Base-by-base conservation (phyloP, 2,329 filamentous ascomycete genomes). In the Pseudocercospora macadamiae region DNA sequence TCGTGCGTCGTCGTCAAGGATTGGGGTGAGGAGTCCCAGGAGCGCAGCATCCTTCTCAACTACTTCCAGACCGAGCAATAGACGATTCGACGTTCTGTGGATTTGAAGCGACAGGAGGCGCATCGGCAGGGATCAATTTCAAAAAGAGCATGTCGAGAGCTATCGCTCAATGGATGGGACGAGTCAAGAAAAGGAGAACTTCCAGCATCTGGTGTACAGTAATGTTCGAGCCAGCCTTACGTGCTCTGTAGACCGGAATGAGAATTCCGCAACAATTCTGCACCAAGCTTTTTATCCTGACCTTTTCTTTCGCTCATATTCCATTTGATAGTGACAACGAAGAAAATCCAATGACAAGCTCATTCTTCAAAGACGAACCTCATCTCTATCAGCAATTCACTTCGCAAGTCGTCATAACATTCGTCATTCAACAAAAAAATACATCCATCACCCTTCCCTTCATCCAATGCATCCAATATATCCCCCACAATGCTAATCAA, bases 11-110 rank as follows among this genome's bases (percentile, higher is more conserved):
- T 99, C 66, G 95, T 99, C 76, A 93, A 95, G 86, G 93, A 99
- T 82, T 99, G 95, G 95, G 95, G 95, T 87, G 95, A 97, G 88
- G 95, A 99, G 86, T 96, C 90, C 71, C 93, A 96, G 85, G 95
- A 99, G 88, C 93, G 95, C 78, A 91, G 89, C 76, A 92, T 97
- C 82, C 90, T 99, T 79, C 91, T 99, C 81, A 96, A 99, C 89
- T 99, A 99, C 90, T 97, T 99, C 93, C 90, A 96, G 86, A 96
- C 92, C 79, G 80, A 82, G 78, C 80, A 82, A 73, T 82, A 82
- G 66, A 71, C 49, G n/a, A n/a, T n/a, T n/a, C n/a, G n/a, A n/a
- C n/a, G n/a, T n/a, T n/a, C n/a, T n/a, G n/a, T n/a, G n/a, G n/a
- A n/a, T n/a, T n/a, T n/a, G 4, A n/a, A 45, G 39, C 14, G 47